phyloP scores from a whole-genome alignment of 148 eudicot genomes.

The Chenopodium suecicum region DNA sequence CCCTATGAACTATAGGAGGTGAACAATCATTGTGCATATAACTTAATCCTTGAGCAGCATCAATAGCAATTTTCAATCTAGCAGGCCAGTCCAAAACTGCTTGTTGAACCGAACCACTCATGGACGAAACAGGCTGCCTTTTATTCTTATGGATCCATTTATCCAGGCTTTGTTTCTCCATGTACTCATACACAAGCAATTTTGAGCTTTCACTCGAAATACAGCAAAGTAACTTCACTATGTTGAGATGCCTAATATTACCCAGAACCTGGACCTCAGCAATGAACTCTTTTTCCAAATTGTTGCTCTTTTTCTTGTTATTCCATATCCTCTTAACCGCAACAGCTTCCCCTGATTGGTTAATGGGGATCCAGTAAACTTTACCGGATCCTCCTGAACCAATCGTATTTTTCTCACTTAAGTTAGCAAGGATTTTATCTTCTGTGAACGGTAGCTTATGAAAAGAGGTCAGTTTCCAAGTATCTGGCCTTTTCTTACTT shows the following conservation, averaged over 20 bases:
- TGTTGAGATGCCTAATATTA: constrained; percentile 61
- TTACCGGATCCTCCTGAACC: constrained; percentile 72
- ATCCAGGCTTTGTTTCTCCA: constrained; percentile 70
- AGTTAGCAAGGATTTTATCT: constrained; percentile 40
- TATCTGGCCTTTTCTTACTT: constrained; percentile 32
- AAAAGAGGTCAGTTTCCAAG: constrained; percentile 65
- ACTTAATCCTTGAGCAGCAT: constrained; percentile 66
- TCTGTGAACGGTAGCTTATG: constrained; percentile 51
- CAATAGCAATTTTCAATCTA: constrained; percentile 59
- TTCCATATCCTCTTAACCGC: constrained; percentile 67
- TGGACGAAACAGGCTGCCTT: constrained; percentile 13
- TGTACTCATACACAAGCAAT: constrained; percentile 70
- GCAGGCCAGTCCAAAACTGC: constrained; percentile 57
- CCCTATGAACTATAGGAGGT: constrained; percentile 66
- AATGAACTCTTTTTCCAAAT: constrained; percentile 55
- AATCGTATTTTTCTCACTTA: constrained; percentile 53
- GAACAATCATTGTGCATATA: constrained; percentile 78
- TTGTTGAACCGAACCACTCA: constrained; percentile 6
- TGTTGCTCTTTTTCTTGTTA: constrained; percentile 31
- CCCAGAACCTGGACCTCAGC: constrained; percentile 67
- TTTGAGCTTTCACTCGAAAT: constrained; percentile 58
- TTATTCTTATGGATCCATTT: constrained; percentile 54
- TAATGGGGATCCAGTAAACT: constrained; percentile 45
- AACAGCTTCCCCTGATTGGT: constrained; percentile 34
- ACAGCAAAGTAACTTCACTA: constrained; percentile 75